Evolutionary conservation across 129 eudicot species (phyloP).

Genomic region (Oenanthe sinensis): DNA sequence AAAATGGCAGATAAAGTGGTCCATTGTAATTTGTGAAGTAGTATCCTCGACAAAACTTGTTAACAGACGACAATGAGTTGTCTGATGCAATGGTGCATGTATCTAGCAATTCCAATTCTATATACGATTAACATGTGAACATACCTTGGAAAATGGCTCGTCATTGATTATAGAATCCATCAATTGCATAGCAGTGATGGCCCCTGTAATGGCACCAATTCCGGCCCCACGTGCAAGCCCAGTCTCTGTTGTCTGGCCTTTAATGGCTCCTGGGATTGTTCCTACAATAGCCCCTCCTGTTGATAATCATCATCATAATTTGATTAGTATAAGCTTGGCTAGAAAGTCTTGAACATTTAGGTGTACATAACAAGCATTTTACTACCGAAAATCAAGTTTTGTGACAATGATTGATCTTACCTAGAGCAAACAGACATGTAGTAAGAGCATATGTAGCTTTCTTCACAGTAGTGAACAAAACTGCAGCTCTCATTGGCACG

Average conservation of each 20-base stretch:
- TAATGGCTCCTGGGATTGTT: constrained; percentile 53
- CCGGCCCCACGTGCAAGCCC: constrained; percentile 64
- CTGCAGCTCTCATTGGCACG: constrained; percentile 8
- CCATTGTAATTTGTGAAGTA: not conserved
- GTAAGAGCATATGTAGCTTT: constrained; percentile 21
- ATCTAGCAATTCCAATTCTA: not conserved
- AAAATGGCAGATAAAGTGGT: not conserved
- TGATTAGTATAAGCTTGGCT: not conserved
- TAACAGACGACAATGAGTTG: not conserved
- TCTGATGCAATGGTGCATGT: not conserved
- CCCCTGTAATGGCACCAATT: constrained; percentile 67
- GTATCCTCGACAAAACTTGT: not conserved
- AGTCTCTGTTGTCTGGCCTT: constrained; percentile 77
- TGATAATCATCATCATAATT: not conserved
- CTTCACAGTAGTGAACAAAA: constrained; percentile 21
- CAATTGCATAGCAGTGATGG: constrained; percentile 63
- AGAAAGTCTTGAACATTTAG: not conserved
- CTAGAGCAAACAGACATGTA: constrained; percentile 47
- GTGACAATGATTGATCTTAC: constrained; percentile 18
- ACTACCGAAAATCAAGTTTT: not conserved
- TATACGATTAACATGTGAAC: not conserved
- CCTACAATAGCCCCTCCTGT: constrained; percentile 75
- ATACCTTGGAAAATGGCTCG: constrained; percentile 72
- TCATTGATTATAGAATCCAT: constrained; percentile 57
- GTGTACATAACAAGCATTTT: not conserved